Conservation (phyloP, 83 land plant genomes). For the Thuja plicata region DNA sequence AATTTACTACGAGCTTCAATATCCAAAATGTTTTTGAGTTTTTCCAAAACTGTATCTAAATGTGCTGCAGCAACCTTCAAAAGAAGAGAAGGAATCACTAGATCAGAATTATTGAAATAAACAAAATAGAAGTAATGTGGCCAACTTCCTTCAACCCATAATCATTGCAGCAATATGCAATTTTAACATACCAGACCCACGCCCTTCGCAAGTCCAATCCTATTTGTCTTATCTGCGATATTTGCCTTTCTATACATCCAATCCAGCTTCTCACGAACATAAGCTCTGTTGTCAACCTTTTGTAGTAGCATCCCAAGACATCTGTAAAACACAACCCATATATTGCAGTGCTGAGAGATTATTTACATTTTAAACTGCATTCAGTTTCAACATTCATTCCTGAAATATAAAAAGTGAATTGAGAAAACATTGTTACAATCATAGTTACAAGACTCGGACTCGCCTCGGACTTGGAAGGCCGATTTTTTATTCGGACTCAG, state of each 20-base stretch:
- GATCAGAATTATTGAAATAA: not conserved
- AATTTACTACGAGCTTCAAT: slow-evolving; percentile 64
- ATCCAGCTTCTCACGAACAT: slow-evolving; percentile 82
- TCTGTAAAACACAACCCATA: slow-evolving; percentile 36
- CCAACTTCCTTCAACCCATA: slow-evolving; percentile 3
- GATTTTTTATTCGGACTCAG: too few species aligned
- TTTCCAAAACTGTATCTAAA: slow-evolving; percentile 92
- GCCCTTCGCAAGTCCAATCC: slow-evolving; percentile 98
- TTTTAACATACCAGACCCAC: slow-evolving; percentile 82
- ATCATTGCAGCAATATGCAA: not conserved
- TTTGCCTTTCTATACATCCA: slow-evolving; percentile 86
- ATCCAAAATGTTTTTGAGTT: slow-evolving; percentile 85
- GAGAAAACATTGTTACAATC: too few species aligned
- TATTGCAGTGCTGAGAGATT: not conserved
- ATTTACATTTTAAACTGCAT: not conserved
- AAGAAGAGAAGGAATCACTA: not conserved
- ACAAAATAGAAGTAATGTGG: slow-evolving; percentile 4
- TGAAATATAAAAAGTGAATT: not conserved
- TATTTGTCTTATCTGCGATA: slow-evolving; percentile 66
- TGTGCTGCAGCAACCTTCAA: slow-evolving; percentile 95
- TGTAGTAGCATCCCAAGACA: slow-evolving; percentile 93
- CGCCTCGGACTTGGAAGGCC: too few species aligned
- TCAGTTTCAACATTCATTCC: not conserved
- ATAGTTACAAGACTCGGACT: too few species aligned
- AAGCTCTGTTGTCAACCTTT: slow-evolving; percentile 74